phyloP scores from a whole-genome alignment of 192 early-diverging fungal genomes.

The Paraglomus occultum region DNA sequence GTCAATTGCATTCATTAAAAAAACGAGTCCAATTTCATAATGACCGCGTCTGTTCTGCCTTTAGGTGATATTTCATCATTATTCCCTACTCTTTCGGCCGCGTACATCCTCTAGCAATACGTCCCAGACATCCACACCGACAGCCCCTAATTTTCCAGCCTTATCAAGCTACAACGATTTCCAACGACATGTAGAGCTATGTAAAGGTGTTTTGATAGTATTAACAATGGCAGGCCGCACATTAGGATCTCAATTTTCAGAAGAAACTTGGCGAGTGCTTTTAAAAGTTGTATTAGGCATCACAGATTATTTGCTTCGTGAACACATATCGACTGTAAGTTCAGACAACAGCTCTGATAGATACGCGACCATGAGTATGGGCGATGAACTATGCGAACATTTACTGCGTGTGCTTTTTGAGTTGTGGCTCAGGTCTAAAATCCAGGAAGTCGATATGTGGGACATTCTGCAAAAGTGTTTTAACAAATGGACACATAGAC shows the following conservation, averaged over 20 bases:
- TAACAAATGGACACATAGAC: constrained; percentile 71
- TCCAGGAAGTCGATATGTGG: constrained; percentile 72
- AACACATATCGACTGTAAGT: constrained; percentile 40
- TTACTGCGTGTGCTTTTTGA: constrained; percentile 74
- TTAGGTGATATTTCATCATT: constrained; percentile 76
- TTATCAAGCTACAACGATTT: constrained; percentile 28
- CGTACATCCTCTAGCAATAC: constrained; percentile 27
- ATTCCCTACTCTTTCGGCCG: constrained; percentile 69
- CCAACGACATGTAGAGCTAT: constrained; percentile 69
- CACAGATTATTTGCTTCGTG: constrained; percentile 66
- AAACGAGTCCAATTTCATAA: too few relatives aligned
- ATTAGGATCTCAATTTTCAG: constrained; percentile 55
- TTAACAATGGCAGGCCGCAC: constrained; percentile 61
- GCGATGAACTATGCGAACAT: constrained; percentile 73
- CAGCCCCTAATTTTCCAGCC: constrained; percentile 27
- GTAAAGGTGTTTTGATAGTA: constrained; percentile 65
- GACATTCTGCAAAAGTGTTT: constrained; percentile 68
- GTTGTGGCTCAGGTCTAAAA: constrained; percentile 73
- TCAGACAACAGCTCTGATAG: constrained; percentile 13
- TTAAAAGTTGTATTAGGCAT: constrained; percentile 80
- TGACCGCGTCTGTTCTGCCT: neutral
- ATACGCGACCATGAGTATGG: constrained; percentile 52
- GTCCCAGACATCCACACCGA: constrained; percentile 31
- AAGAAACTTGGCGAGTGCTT: constrained; percentile 78
- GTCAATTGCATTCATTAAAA: neutral